These are phyloP conservation scores for Syzygium aromaticum DNA, from an alignment of 345 rosid genomes.

Conservation along the genomic window DNA sequence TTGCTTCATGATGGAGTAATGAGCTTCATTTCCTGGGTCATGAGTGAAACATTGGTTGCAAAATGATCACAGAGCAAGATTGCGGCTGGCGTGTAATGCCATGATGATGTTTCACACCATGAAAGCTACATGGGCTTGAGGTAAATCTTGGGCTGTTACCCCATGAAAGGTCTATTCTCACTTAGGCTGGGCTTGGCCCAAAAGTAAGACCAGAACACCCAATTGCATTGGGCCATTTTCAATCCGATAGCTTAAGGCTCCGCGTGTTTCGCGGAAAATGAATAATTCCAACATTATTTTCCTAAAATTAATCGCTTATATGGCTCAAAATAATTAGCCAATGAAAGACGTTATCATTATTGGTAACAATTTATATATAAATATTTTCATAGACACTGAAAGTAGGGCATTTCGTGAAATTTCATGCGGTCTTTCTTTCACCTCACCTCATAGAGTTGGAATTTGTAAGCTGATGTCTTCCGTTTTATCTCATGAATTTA, in stretches of 20 bases:
- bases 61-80: not conserved
- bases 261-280: too few species aligned
- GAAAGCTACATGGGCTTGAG: not conserved
- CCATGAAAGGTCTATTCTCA: not conserved
- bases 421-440: not conserved
- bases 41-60: not conserved
- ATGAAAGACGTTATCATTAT: too few species aligned
- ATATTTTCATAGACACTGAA: too few species aligned
- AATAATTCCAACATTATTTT: too few species aligned
- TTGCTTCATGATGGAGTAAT: constrained; percentile 68
- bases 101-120: not conserved
- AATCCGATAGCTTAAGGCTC: too few species aligned
- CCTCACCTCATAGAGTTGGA: not conserved
- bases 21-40: constrained; percentile 61
- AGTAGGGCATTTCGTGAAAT: not conserved
- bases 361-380: too few species aligned
- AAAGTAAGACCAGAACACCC: not conserved
- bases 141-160: not conserved
- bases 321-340: too few species aligned
- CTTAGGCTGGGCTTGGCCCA: not conserved
- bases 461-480: not conserved
- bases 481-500: not conserved
- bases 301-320: too few species aligned
- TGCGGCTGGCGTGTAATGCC: not conserved
- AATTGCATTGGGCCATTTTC: not conserved